Base-by-base conservation (phyloP, 179 eudicot species). In the Spinacia oleracea region DNA sequence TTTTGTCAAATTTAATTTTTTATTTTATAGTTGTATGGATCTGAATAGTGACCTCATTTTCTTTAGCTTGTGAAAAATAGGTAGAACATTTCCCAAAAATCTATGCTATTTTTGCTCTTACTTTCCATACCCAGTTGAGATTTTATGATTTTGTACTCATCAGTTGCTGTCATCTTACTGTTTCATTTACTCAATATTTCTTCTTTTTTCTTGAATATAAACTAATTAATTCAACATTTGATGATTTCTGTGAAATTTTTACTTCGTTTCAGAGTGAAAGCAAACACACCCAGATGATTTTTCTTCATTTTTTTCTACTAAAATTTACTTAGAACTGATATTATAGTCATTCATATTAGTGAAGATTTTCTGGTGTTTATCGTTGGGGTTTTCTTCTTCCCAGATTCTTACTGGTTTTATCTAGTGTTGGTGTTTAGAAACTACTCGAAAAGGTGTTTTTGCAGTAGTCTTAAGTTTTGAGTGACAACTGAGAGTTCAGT, bases 141-240 rank as follows among this genome's bases (percentile, higher is more conserved):
- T 53, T 75, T 79, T 64, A 74, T 83, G 82, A 71, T 63, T n/a
- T n/a, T 71, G 73, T 43, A 53, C 76, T 43, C 0, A 8, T 78
- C 82, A 79, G 76, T 82, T 68, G 58, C 81, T 82, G 77, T 82
- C 79, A 79, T 82, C 48, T 70, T 27, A 79, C 82, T 82, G 77
- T 79, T 82, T 16, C 79, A 78, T 82, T 75, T 48, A 59, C 58
- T 73, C 38, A 60, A 70, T 40, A 8, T 62, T 25, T 75, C 65
- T 46, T 73, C n/a, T 67, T 35, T 77, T 35, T 34, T 69, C 73
- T 43, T 32, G 38, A 65, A 21, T 45, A 59, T 38, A n/a, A n/a
- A n/a, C n/a, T n/a, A n/a, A n/a, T 67, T 34, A 20, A n/a, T 65
- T 35, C 68, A 32, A 20, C 70, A 11, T 14, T 64, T 73, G 31